Evolutionary conservation across 352 stramenopile genomes (phyloP).

Genomic region (Globisporangium middletonii): DNA sequence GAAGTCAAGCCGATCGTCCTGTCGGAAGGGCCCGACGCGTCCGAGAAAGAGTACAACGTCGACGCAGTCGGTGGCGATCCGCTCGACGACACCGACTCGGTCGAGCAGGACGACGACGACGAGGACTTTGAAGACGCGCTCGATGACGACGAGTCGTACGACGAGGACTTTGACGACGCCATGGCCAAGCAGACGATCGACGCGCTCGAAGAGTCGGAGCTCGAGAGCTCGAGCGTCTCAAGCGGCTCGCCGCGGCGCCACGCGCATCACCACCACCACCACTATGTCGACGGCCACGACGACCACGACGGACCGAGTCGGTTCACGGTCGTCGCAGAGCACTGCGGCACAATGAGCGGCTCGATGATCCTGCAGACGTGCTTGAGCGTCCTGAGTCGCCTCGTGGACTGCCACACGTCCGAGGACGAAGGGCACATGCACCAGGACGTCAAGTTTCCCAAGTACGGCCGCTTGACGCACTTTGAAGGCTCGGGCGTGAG

Average conservation of each 20-base stretch:
- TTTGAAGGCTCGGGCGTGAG: constrained; percentile 78
- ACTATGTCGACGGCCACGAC: constrained; percentile 24
- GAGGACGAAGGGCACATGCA: constrained; percentile 77
- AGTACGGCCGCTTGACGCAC: constrained; percentile 73
- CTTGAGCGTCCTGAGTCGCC: constrained; percentile 70
- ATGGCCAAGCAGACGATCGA: constrained; percentile 59
- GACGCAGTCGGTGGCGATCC: constrained; percentile 42
- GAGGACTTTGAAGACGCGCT: constrained; percentile 27
- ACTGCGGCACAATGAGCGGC: constrained; percentile 71
- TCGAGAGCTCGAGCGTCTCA: constrained; percentile 38
- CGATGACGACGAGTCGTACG: constrained; percentile 21
- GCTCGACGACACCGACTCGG: constrained; percentile 32
- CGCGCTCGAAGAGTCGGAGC: constrained; percentile 44
- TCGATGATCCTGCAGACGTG: constrained; percentile 88
- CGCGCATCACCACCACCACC: neutral
- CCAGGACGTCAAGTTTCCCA: constrained; percentile 72
- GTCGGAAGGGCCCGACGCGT: constrained; percentile 52
- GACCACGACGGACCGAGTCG: constrained; percentile 31
- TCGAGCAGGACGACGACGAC: constrained; percentile 51
- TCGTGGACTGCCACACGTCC: constrained; percentile 80
- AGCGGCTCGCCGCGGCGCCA: constrained; percentile 19
- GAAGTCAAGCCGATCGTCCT: constrained; percentile 77
- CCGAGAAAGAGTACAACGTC: constrained; percentile 66
- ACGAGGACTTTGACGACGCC: constrained; percentile 23
- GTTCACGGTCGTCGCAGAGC: constrained; percentile 71